These are phyloP conservation scores for Leishmania martiniquensis DNA, from an alignment of 208 protist species.

Conservation along the genomic window DNA sequence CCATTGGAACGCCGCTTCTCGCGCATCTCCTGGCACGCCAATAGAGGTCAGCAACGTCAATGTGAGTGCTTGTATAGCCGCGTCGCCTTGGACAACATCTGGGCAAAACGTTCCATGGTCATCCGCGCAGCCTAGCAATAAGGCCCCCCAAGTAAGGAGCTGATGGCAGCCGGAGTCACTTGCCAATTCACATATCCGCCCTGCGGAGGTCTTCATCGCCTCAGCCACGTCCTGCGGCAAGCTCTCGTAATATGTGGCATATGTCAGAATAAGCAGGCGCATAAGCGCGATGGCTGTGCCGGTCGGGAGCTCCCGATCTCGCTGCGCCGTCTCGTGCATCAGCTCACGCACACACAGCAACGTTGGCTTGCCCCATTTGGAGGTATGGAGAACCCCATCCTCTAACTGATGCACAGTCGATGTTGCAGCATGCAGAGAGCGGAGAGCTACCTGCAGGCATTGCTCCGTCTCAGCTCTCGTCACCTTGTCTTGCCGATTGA, in stretches of 20 bases:
- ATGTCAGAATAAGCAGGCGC: constrained; percentile 8
- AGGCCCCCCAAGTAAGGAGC: constrained; percentile 10
- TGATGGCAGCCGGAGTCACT: constrained; percentile 4
- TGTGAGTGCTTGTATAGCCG: background rate
- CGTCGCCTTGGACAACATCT: background rate
- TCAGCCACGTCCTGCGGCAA: background rate
- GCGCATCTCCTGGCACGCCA: background rate
- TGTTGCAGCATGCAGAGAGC: background rate
- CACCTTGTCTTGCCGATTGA: background rate
- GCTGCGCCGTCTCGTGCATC: background rate
- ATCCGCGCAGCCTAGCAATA: background rate
- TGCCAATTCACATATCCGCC: constrained; percentile 11
- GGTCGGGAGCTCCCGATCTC: constrained; percentile 1
- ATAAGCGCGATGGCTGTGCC: constrained; percentile 22
- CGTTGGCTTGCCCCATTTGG: background rate
- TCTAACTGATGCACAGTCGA: background rate
- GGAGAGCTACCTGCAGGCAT: background rate
- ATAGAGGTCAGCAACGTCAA: background rate
- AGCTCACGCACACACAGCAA: background rate
- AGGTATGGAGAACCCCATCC: background rate
- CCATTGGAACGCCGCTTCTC: constrained; percentile 2
- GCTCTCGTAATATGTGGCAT: background rate
- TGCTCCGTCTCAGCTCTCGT: constrained; percentile 3
- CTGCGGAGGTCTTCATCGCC: constrained; percentile 1
- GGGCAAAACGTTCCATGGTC: background rate